phyloP scores from a whole-genome alignment of 768 basidiomycete species.

The Leucocoprinus birnbaumii region DNA sequence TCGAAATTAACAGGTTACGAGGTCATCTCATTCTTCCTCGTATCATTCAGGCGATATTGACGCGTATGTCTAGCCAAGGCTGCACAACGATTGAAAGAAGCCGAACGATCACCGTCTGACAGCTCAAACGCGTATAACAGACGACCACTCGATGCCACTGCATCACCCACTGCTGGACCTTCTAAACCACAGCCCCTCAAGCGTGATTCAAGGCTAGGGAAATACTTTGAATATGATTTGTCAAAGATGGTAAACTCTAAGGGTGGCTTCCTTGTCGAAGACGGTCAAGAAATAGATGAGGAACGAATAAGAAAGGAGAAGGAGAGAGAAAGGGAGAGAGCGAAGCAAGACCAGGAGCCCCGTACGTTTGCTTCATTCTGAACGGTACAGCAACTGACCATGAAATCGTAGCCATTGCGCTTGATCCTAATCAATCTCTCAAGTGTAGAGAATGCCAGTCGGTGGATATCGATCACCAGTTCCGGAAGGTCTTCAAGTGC shows the following conservation, averaged over 20 bases:
- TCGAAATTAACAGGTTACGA: slow-evolving; percentile 79
- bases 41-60: background rate
- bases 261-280: slow-evolving; percentile 93
- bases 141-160: slow-evolving; percentile 60
- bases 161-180: slow-evolving; percentile 60
- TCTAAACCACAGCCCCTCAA: slow-evolving; percentile 48
- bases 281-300: slow-evolving; percentile 79
- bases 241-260: slow-evolving; percentile 97
- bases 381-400: background rate
- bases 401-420: slow-evolving; percentile 59
- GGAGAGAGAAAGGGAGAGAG: slow-evolving; percentile 75
- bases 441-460: slow-evolving; percentile 85
- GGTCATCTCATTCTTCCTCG: slow-evolving; percentile 34
- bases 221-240: slow-evolving; percentile 96
- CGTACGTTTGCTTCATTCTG: slow-evolving; percentile 39
- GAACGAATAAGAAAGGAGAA: slow-evolving; percentile 74
- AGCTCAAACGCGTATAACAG: slow-evolving; percentile 68
- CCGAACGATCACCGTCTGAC: slow-evolving; percentile 43
- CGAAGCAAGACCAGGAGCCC: slow-evolving; percentile 72
- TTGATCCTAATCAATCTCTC: slow-evolving; percentile 74
- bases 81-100: slow-evolving; percentile 64
- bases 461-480: slow-evolving; percentile 85
- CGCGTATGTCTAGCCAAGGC: slow-evolving; percentile 58
- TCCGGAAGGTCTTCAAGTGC: slow-evolving; percentile 78
- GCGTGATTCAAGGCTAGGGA: slow-evolving; percentile 78